These are phyloP conservation scores for Scenedesmus sp. DNA, from an alignment of 163 green algal genomes.

Conservation along the genomic window DNA sequence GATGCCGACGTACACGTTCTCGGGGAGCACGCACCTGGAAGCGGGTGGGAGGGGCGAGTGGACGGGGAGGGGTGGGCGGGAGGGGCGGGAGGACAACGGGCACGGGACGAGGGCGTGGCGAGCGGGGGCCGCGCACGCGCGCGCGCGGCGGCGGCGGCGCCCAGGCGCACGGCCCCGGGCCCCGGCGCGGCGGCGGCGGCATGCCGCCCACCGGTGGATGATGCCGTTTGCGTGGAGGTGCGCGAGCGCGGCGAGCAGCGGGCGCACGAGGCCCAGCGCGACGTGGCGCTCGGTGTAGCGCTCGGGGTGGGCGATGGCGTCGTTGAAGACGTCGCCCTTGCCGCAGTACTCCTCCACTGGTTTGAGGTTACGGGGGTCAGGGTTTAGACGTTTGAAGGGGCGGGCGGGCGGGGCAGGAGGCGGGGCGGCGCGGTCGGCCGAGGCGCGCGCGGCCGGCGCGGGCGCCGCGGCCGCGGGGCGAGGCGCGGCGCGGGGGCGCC, in stretches of 20 bases:
- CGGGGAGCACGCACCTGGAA: conserved; percentile 50
- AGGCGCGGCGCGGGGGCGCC: too few relatives aligned
- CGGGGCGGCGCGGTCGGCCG: too few relatives aligned
- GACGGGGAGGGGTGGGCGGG: too few relatives aligned
- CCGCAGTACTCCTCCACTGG: conserved; percentile 61
- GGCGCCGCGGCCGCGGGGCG: too few relatives aligned
- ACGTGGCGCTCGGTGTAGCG: conserved; percentile 58
- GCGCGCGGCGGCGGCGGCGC: neutral
- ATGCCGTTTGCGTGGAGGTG: conserved; percentile 60
- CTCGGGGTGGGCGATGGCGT: conserved; percentile 54
- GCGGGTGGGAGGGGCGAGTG: too few relatives aligned
- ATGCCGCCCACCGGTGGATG: conserved; percentile 50
- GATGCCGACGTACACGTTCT: conserved; percentile 59
- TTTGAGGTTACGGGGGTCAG: too few relatives aligned
- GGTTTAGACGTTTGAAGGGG: too few relatives aligned
- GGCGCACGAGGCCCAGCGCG: conserved; percentile 51
- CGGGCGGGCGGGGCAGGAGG: too few relatives aligned
- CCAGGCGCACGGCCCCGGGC: too few relatives aligned
- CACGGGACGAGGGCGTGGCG: neutral
- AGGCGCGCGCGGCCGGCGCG: too few relatives aligned
- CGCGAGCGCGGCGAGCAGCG: conserved; percentile 55
- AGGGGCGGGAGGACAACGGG: neutral
- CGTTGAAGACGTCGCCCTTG: conserved; percentile 60
- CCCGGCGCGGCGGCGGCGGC: neutral
- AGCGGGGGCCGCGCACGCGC: neutral